A percentile compares a stretch with the other conserved stretches of the same genome.
Conservation (phyloP, 2,329 filamentous ascomycete genomes). For the Pestalotiopsis sp. region DNA sequence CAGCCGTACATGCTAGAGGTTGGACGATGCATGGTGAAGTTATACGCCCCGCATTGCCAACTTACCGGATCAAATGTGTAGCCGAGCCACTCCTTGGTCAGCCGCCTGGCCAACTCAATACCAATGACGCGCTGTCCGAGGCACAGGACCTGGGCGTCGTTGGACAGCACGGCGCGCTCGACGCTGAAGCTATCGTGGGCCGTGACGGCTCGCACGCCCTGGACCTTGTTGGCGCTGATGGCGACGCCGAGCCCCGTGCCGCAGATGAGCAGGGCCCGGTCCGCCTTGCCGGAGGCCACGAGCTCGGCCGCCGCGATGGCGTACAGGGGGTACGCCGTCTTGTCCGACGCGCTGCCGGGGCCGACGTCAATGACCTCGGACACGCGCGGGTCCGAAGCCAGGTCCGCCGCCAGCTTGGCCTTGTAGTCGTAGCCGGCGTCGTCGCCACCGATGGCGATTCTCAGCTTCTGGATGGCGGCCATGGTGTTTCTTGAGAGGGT, state of each 20-base stretch:
- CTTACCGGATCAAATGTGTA: conserved; percentile 72
- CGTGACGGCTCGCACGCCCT: conserved; percentile 76
- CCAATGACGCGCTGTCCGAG: conserved; percentile 81
- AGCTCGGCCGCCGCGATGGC: conserved; percentile 71
- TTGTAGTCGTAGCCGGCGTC: conserved; percentile 81
- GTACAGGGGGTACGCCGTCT: conserved; percentile 79
- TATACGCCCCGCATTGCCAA: neutral
- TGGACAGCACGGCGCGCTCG: conserved; percentile 76
- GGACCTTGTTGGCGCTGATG: conserved; percentile 81
- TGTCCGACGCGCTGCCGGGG: conserved; percentile 64
- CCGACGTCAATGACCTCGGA: conserved; percentile 73
- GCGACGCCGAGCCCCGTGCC: conserved; percentile 82
- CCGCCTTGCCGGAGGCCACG: conserved; percentile 63
- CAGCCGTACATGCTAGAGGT: neutral
- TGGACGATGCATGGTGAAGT: neutral
- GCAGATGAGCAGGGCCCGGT: conserved; percentile 80
- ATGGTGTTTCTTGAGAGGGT: neutral
- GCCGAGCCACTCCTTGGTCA: conserved; percentile 80
- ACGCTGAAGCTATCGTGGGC: conserved; percentile 82
- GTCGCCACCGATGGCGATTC: conserved; percentile 4
- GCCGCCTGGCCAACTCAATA: conserved; percentile 70
- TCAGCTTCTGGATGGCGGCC: neutral
- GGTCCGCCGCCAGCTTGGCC: conserved; percentile 71
- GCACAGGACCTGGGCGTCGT: conserved; percentile 81
- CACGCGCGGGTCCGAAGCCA: conserved; percentile 68